A percentile compares a stretch with the other conserved stretches of the same genome.
Evolutionary conservation across 768 basidiomycete species (phyloP).

Genomic region (Trametopsis cervina): DNA sequence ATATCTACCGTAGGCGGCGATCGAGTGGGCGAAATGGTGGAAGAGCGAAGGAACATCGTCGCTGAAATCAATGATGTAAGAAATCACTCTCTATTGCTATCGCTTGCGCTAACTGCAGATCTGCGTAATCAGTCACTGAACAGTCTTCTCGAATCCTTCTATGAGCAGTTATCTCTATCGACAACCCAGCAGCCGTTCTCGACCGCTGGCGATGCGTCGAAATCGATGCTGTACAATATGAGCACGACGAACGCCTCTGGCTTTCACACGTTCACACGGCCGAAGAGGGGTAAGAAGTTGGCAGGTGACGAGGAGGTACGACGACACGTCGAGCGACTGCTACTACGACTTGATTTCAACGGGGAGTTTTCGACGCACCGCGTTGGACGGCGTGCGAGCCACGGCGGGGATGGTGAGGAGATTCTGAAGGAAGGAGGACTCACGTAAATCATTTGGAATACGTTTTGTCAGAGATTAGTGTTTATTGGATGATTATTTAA

Average conservation of each 20-base stretch:
- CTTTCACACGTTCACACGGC: conserved; percentile 43
- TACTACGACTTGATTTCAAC: conserved; percentile 83
- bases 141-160: conserved; percentile 64
- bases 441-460: conserved; percentile 12
- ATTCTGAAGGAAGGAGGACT: conserved; percentile 25
- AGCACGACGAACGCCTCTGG: conserved; percentile 41
- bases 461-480: neutral
- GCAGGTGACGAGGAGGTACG: conserved; percentile 65
- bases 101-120: conserved; percentile 2
- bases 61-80: conserved; percentile 74
- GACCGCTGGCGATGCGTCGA: conserved; percentile 56
- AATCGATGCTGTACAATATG: conserved; percentile 56
- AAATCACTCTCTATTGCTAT: neutral
- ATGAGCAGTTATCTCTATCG: conserved; percentile 69
- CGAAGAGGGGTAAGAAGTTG: conserved; percentile 40
- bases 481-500: conserved; percentile 6
- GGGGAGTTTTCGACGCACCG: conserved; percentile 57
- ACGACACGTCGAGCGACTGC: conserved; percentile 74
- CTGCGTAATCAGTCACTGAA: conserved; percentile 49
- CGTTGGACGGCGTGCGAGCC: conserved; percentile 31
- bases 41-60: conserved; percentile 60
- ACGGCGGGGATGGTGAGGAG: conserved; percentile 30
- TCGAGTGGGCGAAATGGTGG: conserved; percentile 65
- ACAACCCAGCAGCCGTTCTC: conserved; percentile 71
- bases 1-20: conserved; percentile 41